These are phyloP conservation scores for Delitschia confertaspora DNA, from an alignment of 495 filamentous ascomycete species.

Conservation along the genomic window DNA sequence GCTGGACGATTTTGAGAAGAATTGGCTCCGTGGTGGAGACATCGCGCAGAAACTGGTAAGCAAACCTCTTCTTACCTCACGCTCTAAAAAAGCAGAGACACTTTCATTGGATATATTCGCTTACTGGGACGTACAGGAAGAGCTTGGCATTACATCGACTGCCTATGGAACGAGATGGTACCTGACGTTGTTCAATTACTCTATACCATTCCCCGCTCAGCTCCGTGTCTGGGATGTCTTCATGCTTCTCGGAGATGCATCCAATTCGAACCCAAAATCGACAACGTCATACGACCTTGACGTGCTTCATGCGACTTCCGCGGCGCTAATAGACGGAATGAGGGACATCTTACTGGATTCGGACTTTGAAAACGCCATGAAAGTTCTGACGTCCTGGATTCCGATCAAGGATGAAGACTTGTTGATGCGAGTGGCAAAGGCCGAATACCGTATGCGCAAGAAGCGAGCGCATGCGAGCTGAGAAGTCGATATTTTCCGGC, in stretches of 20 bases:
- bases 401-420: conserved; percentile 92
- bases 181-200: conserved; percentile 94
- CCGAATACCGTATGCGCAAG: conserved; percentile 74
- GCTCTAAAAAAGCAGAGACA: neutral
- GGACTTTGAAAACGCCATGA: conserved; percentile 98
- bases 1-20: conserved; percentile 75
- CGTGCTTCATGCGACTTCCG: conserved; percentile 80
- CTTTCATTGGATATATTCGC: neutral
- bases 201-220: conserved; percentile 90
- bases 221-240: conserved; percentile 99
- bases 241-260: conserved; percentile 81
- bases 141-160: conserved; percentile 74
- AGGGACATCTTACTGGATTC: conserved; percentile 84
- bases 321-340: conserved; percentile 87
- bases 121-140: no score
- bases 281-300: conserved; percentile 56
- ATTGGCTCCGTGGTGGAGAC: conserved; percentile 71
- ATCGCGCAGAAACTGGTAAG: conserved; percentile 72
- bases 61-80: conserved; percentile 15
- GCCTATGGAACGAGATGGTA: conserved; percentile 97
- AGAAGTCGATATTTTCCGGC: neutral
- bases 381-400: conserved; percentile 90
- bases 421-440: conserved; percentile 86
- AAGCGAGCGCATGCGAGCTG: conserved; percentile 26
- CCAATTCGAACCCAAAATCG: conserved; percentile 18